These are phyloP conservation scores for Pelargonium myrrhifolium DNA, from an alignment of 441 rosid species.

Conservation along the genomic window DNA sequence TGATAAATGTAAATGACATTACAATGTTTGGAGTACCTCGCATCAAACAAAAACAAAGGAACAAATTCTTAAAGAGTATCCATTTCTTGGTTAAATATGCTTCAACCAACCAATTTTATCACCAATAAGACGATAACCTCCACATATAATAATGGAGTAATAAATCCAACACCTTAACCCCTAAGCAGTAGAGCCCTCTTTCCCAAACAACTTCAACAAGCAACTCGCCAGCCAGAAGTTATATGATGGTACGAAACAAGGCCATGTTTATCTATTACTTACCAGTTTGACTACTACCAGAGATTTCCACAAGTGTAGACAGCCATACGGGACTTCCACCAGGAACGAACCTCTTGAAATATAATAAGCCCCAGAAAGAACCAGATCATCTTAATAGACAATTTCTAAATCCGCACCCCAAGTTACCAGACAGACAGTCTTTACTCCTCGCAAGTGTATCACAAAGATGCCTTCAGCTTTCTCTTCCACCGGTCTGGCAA, in stretches of 20 bases:
- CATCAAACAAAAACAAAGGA: too few species aligned
- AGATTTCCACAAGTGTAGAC: not conserved
- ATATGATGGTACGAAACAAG: not conserved
- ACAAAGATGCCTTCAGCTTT: not conserved
- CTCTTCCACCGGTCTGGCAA: not conserved
- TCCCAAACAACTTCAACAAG: not conserved
- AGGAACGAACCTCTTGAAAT: not conserved
- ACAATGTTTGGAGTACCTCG: too few species aligned
- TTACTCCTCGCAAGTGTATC: not conserved
- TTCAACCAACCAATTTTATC: too few species aligned
- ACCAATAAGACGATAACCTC: too few species aligned
- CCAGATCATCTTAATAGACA: not conserved
- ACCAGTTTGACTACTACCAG: not conserved
- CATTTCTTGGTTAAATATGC: too few species aligned
- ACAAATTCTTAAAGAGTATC: too few species aligned
- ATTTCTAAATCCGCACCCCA: not conserved
- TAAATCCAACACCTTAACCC: too few species aligned
- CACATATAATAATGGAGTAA: too few species aligned
- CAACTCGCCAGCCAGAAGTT: not conserved
- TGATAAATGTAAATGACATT: too few species aligned
- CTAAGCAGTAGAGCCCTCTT: too few species aligned
- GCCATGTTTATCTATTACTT: not conserved
- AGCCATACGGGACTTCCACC: not conserved
- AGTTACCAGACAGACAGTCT: not conserved
- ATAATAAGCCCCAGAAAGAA: not conserved